These are phyloP conservation scores for Pseudocercospora pini-densiflorae DNA, from an alignment of 2,329 filamentous ascomycete genomes.

Conservation along the genomic window DNA sequence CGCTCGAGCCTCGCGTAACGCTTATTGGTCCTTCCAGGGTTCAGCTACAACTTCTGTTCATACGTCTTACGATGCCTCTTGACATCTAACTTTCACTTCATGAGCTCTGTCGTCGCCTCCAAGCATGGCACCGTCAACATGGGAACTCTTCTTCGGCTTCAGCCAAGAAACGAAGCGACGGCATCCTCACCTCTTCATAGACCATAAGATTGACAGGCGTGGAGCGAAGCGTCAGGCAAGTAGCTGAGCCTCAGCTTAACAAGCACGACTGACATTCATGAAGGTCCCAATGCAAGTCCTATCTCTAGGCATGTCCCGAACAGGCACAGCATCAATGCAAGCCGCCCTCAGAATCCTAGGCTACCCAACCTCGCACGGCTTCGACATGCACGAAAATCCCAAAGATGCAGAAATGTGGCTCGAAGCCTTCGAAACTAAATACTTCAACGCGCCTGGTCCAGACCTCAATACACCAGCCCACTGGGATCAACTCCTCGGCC, in stretches of 20 bases:
- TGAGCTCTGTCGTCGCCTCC: background rate
- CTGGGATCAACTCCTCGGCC: slow-evolving; percentile 41
- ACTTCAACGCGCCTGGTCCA: slow-evolving; percentile 16
- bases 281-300: slow-evolving; percentile 31
- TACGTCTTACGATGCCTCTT: background rate
- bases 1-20: background rate
- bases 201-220: slow-evolving; percentile 67
- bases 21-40: background rate
- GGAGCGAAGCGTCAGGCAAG: slow-evolving; percentile 37
- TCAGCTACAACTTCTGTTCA: background rate
- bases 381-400: slow-evolving; percentile 51
- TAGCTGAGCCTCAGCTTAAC: slow-evolving; percentile 28
- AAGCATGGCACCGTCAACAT: background rate
- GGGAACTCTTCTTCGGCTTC: slow-evolving; percentile 28
- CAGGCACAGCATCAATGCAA: slow-evolving; percentile 32
- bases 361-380: slow-evolving; percentile 30
- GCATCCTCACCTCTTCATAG: slow-evolving; percentile 55
- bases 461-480: slow-evolving; percentile 16
- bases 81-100: background rate
- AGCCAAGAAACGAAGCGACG: slow-evolving; percentile 21
- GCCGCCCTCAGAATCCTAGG: slow-evolving; percentile 26
- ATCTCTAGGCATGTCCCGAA: slow-evolving; percentile 29
- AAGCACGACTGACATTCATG: no score
- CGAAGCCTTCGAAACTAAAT: slow-evolving; percentile 64
- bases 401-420: slow-evolving; percentile 69